These are phyloP conservation scores for Xylaria bambusicola DNA, from an alignment of 495 filamentous ascomycete species.

Conservation along the genomic window DNA sequence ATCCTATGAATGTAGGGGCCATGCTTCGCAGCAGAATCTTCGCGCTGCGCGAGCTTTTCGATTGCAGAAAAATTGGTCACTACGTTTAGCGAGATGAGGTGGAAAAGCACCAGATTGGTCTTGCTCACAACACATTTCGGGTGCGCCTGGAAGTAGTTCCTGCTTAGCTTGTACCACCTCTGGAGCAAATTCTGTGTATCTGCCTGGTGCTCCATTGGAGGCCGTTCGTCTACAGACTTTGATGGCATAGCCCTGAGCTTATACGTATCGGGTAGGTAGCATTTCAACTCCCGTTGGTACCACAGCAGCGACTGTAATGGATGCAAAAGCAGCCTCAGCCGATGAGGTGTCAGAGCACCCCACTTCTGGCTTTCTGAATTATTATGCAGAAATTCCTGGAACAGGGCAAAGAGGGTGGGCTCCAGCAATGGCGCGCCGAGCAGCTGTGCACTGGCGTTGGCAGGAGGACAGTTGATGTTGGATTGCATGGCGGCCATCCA, in stretches of 20 bases:
- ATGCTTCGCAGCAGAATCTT: constrained; percentile 48
- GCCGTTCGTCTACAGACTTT: constrained; percentile 47
- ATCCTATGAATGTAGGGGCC: constrained; percentile 55
- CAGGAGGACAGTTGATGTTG: constrained; percentile 42
- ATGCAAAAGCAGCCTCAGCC: constrained; percentile 54
- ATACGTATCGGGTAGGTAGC: constrained; percentile 44
- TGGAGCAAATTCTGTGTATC: constrained; percentile 58
- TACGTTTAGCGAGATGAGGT: constrained; percentile 63
- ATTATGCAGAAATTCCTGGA: constrained; percentile 55
- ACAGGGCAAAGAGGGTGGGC: constrained; percentile 58
- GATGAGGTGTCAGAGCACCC: constrained; percentile 43
- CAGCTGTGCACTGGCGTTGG: constrained; percentile 40
- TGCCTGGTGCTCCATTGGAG: constrained; percentile 11
- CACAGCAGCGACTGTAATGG: constrained; percentile 53
- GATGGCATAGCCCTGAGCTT: constrained; percentile 51
- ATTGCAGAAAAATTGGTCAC: constrained; percentile 60
- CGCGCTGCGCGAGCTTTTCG: constrained; percentile 57
- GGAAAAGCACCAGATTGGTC: constrained; percentile 63
- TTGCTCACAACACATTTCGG: constrained; percentile 42
- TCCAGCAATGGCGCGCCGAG: constrained; percentile 42
- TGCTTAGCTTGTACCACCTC: constrained; percentile 59
- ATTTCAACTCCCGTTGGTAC: constrained; percentile 51
- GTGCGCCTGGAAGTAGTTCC: constrained; percentile 35
- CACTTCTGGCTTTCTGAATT: constrained; percentile 36
- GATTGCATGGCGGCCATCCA: constrained; percentile 56